Evolutionary conservation across 768 basidiomycete genomes (phyloP).

Genomic region (Baorangia bicolor): DNA sequence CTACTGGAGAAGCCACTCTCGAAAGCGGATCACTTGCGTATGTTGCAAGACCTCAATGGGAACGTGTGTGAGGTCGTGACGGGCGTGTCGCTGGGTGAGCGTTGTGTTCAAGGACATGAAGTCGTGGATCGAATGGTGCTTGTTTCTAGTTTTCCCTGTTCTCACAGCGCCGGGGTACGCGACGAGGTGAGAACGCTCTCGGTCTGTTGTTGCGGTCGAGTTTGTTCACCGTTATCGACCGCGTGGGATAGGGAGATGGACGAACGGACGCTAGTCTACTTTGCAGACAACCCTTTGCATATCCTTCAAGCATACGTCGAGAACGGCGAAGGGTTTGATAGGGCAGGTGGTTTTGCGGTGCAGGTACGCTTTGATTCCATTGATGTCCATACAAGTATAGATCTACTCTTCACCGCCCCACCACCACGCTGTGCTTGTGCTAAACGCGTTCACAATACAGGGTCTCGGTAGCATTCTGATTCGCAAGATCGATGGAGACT

Average conservation of each 20-base stretch:
- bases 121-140: background rate
- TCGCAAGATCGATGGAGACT: conserved; percentile 86
- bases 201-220: background rate
- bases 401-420: background rate
- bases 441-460: conserved; percentile 34
- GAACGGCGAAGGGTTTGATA: conserved; percentile 79
- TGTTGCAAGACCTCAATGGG: conserved; percentile 87
- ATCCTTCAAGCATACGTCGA: conserved; percentile 79
- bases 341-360: conserved; percentile 93
- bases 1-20: conserved; percentile 85
- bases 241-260: conserved; percentile 62
- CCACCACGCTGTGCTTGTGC: background rate
- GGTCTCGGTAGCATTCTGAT: conserved; percentile 81
- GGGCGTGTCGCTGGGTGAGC: conserved; percentile 79
- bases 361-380: conserved; percentile 52
- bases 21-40: conserved; percentile 80
- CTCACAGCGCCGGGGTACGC: conserved; percentile 74
- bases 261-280: conserved; percentile 78
- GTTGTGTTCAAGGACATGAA: background rate
- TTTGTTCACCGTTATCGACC: background rate
- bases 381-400: background rate
- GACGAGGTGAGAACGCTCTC: conserved; percentile 47
- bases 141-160: conserved; percentile 62
- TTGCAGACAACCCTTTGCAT: conserved; percentile 58
- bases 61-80: conserved; percentile 90